Conservation (phyloP, 768 basidiomycete species). For the Aureoboletus auriporus region DNA sequence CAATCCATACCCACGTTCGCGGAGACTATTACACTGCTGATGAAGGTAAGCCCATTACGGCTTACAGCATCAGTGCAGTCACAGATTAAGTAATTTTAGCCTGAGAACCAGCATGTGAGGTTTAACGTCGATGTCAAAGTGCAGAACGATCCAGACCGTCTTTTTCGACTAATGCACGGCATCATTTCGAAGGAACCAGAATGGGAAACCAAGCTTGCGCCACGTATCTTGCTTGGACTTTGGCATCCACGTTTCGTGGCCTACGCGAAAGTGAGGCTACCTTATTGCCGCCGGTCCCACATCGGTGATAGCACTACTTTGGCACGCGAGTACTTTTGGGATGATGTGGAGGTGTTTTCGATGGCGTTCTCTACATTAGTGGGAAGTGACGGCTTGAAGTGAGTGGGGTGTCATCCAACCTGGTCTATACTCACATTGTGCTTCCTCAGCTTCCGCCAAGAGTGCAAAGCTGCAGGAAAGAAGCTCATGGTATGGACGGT, state of each 20-base stretch:
- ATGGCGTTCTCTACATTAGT: slow-evolving; percentile 73
- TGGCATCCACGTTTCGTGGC: slow-evolving; percentile 91
- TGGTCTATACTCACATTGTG: slow-evolving; percentile 3
- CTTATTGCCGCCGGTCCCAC: slow-evolving; percentile 81
- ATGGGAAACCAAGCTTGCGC: slow-evolving; percentile 76
- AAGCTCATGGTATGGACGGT: slow-evolving; percentile 95
- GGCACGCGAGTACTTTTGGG: slow-evolving; percentile 88
- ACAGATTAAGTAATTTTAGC: slow-evolving; percentile 33
- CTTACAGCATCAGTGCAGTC: slow-evolving; percentile 9
- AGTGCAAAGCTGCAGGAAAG: slow-evolving; percentile 79
- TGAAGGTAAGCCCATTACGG: slow-evolving; percentile 49
- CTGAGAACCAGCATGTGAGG: slow-evolving; percentile 70
- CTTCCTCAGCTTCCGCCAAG: slow-evolving; percentile 62
- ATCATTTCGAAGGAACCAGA: slow-evolving; percentile 58
- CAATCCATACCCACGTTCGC: slow-evolving; percentile 90
- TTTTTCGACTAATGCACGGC: slow-evolving; percentile 76
- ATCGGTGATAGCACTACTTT: slow-evolving; percentile 72
- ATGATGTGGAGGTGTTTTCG: slow-evolving; percentile 81
- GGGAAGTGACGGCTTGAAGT: slow-evolving; percentile 70
- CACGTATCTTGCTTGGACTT: slow-evolving; percentile 75
- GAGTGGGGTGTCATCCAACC: slow-evolving; percentile 14
- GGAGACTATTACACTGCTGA: slow-evolving; percentile 76
- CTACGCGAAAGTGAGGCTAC: slow-evolving; percentile 69
- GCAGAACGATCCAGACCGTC: slow-evolving; percentile 83
- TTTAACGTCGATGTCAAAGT: slow-evolving; percentile 93